Percentiles rank a stretch among this genome's conserved stretches.
Conservation (phyloP, 345 rosid genomes). For the Luvunga scandens region DNA sequence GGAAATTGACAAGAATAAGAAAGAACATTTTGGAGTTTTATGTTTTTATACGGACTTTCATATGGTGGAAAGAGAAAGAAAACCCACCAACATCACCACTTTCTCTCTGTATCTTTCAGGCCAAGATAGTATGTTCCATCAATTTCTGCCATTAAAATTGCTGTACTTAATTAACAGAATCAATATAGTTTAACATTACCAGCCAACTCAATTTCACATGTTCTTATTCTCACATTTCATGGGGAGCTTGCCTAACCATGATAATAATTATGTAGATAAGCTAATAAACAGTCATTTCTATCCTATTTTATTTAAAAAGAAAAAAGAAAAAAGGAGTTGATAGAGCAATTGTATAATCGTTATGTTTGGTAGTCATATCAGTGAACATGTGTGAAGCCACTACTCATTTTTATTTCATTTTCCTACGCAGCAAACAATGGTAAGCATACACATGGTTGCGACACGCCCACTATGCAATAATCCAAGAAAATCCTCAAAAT, state of each 20-base stretch:
- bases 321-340: background rate
- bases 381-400: background rate
- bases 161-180: background rate
- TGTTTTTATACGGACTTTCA: constrained; percentile 12
- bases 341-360: constrained; percentile 2
- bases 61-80: constrained; percentile 11
- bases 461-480: background rate
- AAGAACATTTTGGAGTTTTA: constrained; percentile 33
- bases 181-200: background rate
- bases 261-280: background rate
- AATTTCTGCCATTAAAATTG: constrained; percentile 2
- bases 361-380: background rate
- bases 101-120: background rate
- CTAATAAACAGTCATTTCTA: background rate
- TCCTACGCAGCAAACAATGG: background rate
- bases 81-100: constrained; percentile 17
- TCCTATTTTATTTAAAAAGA: background rate
- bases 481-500: constrained; percentile 4
- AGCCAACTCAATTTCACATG: background rate
- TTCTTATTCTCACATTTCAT: background rate
- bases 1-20: constrained; percentile 31
- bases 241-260: background rate
- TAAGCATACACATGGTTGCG: background rate
- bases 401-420: background rate
- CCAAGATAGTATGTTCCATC: constrained; percentile 8